These are phyloP conservation scores for Cytospora schulzeri DNA, from an alignment of 2,329 filamentous ascomycete species.

Conservation along the genomic window DNA sequence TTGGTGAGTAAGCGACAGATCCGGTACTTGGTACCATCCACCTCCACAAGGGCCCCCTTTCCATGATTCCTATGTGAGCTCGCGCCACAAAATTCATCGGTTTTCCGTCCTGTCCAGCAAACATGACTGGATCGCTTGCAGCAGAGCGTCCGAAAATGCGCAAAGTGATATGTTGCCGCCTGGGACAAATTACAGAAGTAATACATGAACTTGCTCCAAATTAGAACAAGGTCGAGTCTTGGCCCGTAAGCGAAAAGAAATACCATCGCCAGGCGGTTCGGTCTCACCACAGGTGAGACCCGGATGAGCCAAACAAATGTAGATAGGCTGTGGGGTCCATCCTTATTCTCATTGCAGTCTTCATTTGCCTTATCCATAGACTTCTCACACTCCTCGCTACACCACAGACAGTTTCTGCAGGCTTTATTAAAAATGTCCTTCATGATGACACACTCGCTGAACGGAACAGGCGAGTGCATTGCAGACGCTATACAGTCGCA, in stretches of 20 bases:
- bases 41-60: neutral
- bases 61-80: slow-evolving; percentile 4
- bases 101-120: slow-evolving; percentile 20
- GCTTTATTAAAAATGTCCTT: too few species aligned
- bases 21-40: neutral
- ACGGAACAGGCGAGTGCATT: too few species aligned
- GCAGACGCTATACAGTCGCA: too few species aligned
- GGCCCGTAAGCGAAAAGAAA: slow-evolving; percentile 16
- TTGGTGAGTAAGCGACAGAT: slow-evolving; percentile 9
- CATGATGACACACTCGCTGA: too few species aligned
- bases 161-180: slow-evolving; percentile 11
- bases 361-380: too few species aligned
- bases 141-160: slow-evolving; percentile 13
- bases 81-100: slow-evolving; percentile 5
- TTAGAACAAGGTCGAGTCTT: slow-evolving; percentile 11
- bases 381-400: too few species aligned
- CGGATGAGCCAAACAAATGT: slow-evolving; percentile 15
- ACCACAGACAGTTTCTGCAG: too few species aligned
- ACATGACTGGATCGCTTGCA: slow-evolving; percentile 6
- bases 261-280: slow-evolving; percentile 10
- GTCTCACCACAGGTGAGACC: slow-evolving; percentile 16
- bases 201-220: slow-evolving; percentile 23
- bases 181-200: slow-evolving; percentile 21
- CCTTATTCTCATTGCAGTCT: too few species aligned
- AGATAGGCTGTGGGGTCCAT: neutral